Evolutionary conservation across 176 grass and related monocot species (phyloP), one percentile per base, ranked within the genome.

Genomic region (Paspalum vaginatum): DNA sequence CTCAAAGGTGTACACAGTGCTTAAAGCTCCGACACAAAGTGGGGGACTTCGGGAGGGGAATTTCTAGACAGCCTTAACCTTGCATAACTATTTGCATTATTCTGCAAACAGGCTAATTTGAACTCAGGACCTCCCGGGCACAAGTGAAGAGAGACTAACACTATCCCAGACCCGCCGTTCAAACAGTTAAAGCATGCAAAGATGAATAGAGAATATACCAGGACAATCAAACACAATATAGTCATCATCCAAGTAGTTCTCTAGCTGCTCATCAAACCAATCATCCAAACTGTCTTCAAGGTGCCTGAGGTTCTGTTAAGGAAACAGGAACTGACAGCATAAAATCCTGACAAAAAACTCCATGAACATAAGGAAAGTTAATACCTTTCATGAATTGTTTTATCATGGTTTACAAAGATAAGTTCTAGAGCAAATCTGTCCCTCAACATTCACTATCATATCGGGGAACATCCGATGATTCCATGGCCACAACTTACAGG

Each of bases 141-240:
- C 32, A 32, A 32, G 3, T 32, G 32, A 3, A 32, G 32, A 32
- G 32, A 32, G 32, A 32, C 32, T 32, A 32, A 1, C 32, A 32
- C 32, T 32, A 32, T 32, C 32, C 32, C 3, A 32, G 1, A 32
- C 32, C 32, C 3, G 32, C 32, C 32, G 2, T 32, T 32, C 32
- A 32, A 32, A 45, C 0, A 85, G 61, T 63, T 55, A 72, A 57
- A 75, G 17, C 37, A 83, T 57, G 54, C n/a, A 76, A 79, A 65
- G 42, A 75, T 53, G 14, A 25, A 4, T 9, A 21, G 11, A 72
- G 45, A 67, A 83, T 51, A 43, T 86, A 99, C 96, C 90, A 82
- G 96, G 96, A 60, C 96, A 99, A 65, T 99, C 96, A 82, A 99
- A 99, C 70, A 99, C 90, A 68, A 95, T 81, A 82, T 99, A 99